Percentiles rank a stretch among this genome's conserved stretches.
Conservation (phyloP, 2,329 filamentous ascomycete genomes). For the Trichophyton mentagrophytes region DNA sequence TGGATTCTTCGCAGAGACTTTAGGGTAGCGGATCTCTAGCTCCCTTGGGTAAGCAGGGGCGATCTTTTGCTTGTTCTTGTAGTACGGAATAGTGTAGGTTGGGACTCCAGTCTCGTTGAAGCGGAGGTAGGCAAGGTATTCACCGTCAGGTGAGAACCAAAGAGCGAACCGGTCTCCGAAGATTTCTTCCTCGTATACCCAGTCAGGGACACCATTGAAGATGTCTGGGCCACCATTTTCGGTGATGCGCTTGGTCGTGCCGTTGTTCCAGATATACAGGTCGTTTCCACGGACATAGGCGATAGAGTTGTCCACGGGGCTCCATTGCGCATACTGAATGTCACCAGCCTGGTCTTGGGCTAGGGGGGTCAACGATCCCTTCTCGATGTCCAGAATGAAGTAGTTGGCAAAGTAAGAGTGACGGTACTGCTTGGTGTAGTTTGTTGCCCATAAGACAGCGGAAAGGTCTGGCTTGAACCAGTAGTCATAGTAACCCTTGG, state of each 20-base stretch:
- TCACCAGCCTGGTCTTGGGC: slow-evolving; percentile 49
- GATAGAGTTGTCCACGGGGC: slow-evolving; percentile 45
- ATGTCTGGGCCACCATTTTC: slow-evolving; percentile 69
- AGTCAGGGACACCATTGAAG: slow-evolving; percentile 87
- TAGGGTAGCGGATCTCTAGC: slow-evolving; percentile 54
- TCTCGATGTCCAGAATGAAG: slow-evolving; percentile 49
- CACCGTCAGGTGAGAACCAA: slow-evolving; percentile 83
- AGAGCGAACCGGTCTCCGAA: slow-evolving; percentile 63
- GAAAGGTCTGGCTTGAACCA: slow-evolving; percentile 49
- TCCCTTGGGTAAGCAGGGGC: slow-evolving; percentile 51
- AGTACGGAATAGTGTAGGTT: slow-evolving; percentile 55
- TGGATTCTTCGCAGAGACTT: slow-evolving; percentile 55
- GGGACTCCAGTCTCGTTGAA: slow-evolving; percentile 66
- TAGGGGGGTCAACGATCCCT: slow-evolving; percentile 42
- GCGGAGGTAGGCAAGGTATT: slow-evolving; percentile 72
- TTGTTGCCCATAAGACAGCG: slow-evolving; percentile 49
- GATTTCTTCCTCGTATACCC: slow-evolving; percentile 82
- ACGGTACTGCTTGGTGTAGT: slow-evolving; percentile 56
- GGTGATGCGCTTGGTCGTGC: slow-evolving; percentile 53
- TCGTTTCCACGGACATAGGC: slow-evolving; percentile 57
- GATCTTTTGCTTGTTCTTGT: slow-evolving; percentile 45
- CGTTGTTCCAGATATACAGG: slow-evolving; percentile 46
- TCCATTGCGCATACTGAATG: slow-evolving; percentile 54
- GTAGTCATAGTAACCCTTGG: slow-evolving; percentile 43
- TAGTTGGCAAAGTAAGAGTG: slow-evolving; percentile 58